Conservation (phyloP, 352 stramenopile genomes). For the Phytopythium sindhum region DNA sequence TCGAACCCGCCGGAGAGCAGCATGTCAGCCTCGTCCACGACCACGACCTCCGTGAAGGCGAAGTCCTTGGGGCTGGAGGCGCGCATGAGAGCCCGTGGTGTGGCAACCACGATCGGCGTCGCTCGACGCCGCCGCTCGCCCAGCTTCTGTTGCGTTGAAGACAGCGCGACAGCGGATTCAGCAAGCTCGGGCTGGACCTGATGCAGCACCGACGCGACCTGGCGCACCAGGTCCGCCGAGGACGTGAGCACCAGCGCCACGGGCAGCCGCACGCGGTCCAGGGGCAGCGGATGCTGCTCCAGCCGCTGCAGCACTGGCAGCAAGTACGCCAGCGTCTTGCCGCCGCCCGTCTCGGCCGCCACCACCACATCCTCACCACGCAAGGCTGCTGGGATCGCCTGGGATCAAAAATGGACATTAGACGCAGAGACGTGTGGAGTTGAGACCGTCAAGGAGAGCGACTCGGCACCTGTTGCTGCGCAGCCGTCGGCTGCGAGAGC, state of each 20-base stretch:
- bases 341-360: slow-evolving; percentile 92
- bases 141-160: slow-evolving; percentile 52
- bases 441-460: background rate
- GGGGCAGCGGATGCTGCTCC: slow-evolving; percentile 24
- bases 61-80: slow-evolving; percentile 67
- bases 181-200: slow-evolving; percentile 39
- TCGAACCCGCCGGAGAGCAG: slow-evolving; percentile 71
- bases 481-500: slow-evolving; percentile 42
- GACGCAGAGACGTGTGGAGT: background rate
- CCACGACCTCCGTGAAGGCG: slow-evolving; percentile 66
- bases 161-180: slow-evolving; percentile 34
- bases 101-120: slow-evolving; percentile 60
- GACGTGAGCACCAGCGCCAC: slow-evolving; percentile 79
- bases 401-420: background rate
- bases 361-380: slow-evolving; percentile 85
- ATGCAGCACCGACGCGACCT: slow-evolving; percentile 51
- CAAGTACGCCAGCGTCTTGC: slow-evolving; percentile 96
- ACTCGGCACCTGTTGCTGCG: slow-evolving; percentile 34
- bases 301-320: slow-evolving; percentile 86
- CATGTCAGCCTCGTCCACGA: slow-evolving; percentile 84
- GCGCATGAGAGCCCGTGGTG: slow-evolving; percentile 57
- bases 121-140: slow-evolving; percentile 19
- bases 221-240: slow-evolving; percentile 83
- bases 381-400: slow-evolving; percentile 58
- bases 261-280: slow-evolving; percentile 41